A percentile compares a stretch with the other conserved stretches of the same genome.
Conservation (phyloP, 129 eudicot species). For the Gnaphalium uliginosum region DNA sequence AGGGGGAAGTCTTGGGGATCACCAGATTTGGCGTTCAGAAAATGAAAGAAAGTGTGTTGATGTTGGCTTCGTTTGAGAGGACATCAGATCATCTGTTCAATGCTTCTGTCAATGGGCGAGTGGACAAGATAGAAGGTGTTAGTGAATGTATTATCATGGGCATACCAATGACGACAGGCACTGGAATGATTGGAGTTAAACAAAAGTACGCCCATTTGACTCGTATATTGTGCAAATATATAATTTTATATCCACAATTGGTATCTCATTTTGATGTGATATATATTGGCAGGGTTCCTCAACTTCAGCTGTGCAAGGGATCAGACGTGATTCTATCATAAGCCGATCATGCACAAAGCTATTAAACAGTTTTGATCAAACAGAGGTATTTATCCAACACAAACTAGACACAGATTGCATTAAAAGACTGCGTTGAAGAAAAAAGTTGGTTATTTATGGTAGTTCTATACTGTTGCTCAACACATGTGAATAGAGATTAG, state of each 20-base stretch:
- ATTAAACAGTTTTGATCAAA: conserved; percentile 6
- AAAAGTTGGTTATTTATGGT: background rate
- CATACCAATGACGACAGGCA: conserved; percentile 82
- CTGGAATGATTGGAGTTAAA: conserved; percentile 75
- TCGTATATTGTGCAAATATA: background rate
- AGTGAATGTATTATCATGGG: conserved; percentile 98
- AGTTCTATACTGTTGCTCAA: background rate
- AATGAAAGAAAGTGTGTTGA: conserved; percentile 88
- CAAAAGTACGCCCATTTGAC: conserved; percentile 23
- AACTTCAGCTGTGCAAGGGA: conserved; percentile 46
- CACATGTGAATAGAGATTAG: conserved; percentile 2
- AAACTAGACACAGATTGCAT: background rate
- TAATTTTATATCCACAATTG: background rate
- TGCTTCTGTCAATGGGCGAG: conserved; percentile 83
- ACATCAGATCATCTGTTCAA: conserved; percentile 91
- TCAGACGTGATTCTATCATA: conserved; percentile 46
- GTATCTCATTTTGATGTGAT: background rate
- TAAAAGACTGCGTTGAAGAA: background rate
- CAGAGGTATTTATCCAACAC: background rate
- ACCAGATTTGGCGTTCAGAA: conserved; percentile 82
- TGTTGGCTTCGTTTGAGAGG: conserved; percentile 95
- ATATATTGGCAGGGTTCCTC: conserved; percentile 45
- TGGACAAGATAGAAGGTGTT: conserved; percentile 91
- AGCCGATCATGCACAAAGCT: conserved; percentile 23
- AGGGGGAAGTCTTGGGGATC: conserved; percentile 90